Evolutionary conservation across 306 rosid genomes (phyloP).

Genomic region (Glycine latifolia): DNA sequence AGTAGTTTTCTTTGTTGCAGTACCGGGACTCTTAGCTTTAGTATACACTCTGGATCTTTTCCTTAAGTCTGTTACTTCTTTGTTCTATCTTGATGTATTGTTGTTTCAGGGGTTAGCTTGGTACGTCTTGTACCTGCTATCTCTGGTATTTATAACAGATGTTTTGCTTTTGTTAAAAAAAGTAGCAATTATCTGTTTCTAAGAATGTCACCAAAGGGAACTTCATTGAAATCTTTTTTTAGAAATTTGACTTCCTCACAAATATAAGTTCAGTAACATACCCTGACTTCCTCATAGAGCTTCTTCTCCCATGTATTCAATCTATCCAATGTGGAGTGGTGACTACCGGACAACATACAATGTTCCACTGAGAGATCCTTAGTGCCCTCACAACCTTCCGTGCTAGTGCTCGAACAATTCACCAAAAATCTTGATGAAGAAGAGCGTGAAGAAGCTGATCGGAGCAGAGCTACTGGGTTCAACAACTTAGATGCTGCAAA

Average conservation of each 20-base stretch:
- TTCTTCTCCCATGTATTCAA: constrained; percentile 89
- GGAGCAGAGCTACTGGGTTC: constrained; percentile 84
- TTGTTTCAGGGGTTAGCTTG: too few relatives aligned
- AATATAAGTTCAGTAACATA: constrained; percentile 42
- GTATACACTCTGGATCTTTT: too few relatives aligned
- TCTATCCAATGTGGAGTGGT: constrained; percentile 82
- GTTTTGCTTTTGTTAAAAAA: neutral
- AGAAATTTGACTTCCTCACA: neutral
- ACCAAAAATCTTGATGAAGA: constrained; percentile 67
- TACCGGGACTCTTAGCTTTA: too few relatives aligned
- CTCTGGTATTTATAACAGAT: too few relatives aligned
- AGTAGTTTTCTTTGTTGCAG: too few relatives aligned
- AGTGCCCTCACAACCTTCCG: constrained; percentile 58
- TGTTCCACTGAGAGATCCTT: constrained; percentile 63
- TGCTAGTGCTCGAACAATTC: constrained; percentile 56
- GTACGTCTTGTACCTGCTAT: too few relatives aligned
- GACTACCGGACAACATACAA: constrained; percentile 64
- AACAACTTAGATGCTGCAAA: constrained; percentile 68
- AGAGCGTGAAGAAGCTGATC: constrained; percentile 79
- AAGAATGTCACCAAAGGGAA: constrained; percentile 14
- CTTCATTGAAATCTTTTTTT: neutral
- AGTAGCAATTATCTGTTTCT: constrained; percentile 20
- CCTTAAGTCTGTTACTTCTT: too few relatives aligned
- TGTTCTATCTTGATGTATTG: too few relatives aligned
- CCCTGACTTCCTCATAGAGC: constrained; percentile 85